Evolutionary conservation across 140 eudicot species (phyloP).

Genomic region (Stevia rebaudiana): DNA sequence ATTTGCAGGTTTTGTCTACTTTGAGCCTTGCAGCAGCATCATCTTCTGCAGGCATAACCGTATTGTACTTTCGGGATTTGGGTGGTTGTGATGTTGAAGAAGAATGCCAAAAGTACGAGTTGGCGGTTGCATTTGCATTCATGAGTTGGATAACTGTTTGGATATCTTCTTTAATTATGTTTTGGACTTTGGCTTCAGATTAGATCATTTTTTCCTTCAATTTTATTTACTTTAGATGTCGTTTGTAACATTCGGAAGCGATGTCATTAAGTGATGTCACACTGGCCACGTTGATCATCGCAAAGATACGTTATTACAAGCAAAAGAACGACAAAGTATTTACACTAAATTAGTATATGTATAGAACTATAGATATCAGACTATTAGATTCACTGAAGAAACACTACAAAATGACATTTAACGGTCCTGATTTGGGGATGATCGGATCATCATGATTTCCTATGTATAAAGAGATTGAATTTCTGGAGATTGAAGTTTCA

Average conservation of each 20-base stretch:
- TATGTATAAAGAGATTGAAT: too few relatives aligned
- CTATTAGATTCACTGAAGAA: background rate
- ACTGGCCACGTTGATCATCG: too few relatives aligned
- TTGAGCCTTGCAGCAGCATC: slow-evolving; percentile 78
- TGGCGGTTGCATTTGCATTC: slow-evolving; percentile 64
- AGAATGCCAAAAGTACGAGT: slow-evolving; percentile 57
- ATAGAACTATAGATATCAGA: background rate
- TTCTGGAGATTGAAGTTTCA: background rate
- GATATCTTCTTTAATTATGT: slow-evolving; percentile 59
- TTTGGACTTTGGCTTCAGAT: slow-evolving; percentile 69
- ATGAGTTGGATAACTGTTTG: slow-evolving; percentile 53
- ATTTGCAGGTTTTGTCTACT: slow-evolving; percentile 54
- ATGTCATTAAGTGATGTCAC: too few relatives aligned
- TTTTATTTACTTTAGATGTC: background rate
- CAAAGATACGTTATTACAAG: too few relatives aligned
- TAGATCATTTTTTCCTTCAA: slow-evolving; percentile 20
- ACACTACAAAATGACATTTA: background rate
- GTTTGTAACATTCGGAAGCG: background rate
- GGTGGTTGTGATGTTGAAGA: slow-evolving; percentile 39
- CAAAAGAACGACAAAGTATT: too few relatives aligned
- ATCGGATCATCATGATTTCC: too few relatives aligned
- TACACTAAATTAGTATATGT: background rate
- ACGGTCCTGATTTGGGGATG: background rate
- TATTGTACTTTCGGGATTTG: slow-evolving; percentile 54
- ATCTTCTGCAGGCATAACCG: slow-evolving; percentile 65